These are phyloP conservation scores for Metschnikowia orientalis DNA, from an alignment of 805 yeast genomes.

Conservation along the genomic window DNA sequence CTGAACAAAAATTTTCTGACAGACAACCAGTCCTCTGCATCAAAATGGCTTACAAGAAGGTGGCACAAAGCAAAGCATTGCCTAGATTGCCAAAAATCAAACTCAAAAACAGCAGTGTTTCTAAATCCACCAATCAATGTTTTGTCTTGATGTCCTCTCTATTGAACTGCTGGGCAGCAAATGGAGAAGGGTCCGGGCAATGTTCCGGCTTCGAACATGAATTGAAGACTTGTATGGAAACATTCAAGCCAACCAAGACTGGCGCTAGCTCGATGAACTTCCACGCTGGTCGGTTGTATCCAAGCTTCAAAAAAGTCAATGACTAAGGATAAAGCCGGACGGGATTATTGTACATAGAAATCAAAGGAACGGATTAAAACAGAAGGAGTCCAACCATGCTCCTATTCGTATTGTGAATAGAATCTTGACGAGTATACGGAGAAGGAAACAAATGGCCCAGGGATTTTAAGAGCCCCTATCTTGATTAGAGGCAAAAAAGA, in stretches of 20 bases:
- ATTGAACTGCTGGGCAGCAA: constrained; percentile 94
- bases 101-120: constrained; percentile 59
- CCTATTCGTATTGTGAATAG: too few relatives aligned
- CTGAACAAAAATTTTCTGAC: constrained; percentile 7
- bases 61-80: constrained; percentile 36
- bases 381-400: constrained; percentile 3
- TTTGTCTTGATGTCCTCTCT: constrained; percentile 77
- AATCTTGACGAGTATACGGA: too few relatives aligned
- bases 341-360: constrained; percentile 9
- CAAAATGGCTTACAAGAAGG: constrained; percentile 41
- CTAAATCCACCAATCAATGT: constrained; percentile 65
- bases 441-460: too few relatives aligned
- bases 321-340: constrained; percentile 24
- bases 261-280: constrained; percentile 47
- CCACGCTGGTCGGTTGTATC: constrained; percentile 53
- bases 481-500: constrained; percentile 9
- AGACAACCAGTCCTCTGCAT: constrained; percentile 2
- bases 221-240: constrained; percentile 70
- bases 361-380: constrained; percentile 5
- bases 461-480: too few relatives aligned
- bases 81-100: constrained; percentile 75
- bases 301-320: constrained; percentile 46
- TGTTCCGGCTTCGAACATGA: constrained; percentile 66
- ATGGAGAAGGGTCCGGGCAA: constrained; percentile 71
- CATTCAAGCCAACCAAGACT: constrained; percentile 36